Conservation (phyloP, 305 asterid species). For the Striga hermonthica region DNA sequence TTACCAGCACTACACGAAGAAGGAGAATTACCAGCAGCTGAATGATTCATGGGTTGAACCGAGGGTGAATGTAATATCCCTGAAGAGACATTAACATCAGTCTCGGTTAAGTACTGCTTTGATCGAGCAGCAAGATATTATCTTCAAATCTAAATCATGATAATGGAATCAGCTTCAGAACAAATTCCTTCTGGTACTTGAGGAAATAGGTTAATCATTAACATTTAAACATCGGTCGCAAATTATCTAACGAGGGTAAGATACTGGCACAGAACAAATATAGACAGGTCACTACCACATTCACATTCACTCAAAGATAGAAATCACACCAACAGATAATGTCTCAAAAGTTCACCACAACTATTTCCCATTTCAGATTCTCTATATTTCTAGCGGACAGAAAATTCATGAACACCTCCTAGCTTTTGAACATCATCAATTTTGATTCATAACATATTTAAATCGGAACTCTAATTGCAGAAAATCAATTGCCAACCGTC, state of each 20-base stretch:
- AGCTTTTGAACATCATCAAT: neutral
- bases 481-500: conserved; percentile 2
- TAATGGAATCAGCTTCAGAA: neutral
- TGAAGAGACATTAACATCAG: conserved; percentile 42
- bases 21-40: conserved; percentile 36
- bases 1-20: conserved; percentile 36
- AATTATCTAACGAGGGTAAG: no score
- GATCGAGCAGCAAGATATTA: conserved; percentile 70
- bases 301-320: neutral
- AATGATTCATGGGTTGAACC: conserved; percentile 45
- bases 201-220: neutral
- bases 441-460: neutral
- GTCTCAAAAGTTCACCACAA: neutral
- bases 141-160: conserved; percentile 45
- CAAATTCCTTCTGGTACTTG: neutral
- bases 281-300: neutral
- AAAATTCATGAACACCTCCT: neutral
- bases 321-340: neutral
- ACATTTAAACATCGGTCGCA: no score
- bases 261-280: neutral
- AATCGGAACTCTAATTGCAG: neutral
- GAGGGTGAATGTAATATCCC: conserved; percentile 38
- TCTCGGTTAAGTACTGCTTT: conserved; percentile 31
- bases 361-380: neutral
- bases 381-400: neutral